phyloP scores from a whole-genome alignment of 257 asterid genomes.

The Rehmannia glutinosa region DNA sequence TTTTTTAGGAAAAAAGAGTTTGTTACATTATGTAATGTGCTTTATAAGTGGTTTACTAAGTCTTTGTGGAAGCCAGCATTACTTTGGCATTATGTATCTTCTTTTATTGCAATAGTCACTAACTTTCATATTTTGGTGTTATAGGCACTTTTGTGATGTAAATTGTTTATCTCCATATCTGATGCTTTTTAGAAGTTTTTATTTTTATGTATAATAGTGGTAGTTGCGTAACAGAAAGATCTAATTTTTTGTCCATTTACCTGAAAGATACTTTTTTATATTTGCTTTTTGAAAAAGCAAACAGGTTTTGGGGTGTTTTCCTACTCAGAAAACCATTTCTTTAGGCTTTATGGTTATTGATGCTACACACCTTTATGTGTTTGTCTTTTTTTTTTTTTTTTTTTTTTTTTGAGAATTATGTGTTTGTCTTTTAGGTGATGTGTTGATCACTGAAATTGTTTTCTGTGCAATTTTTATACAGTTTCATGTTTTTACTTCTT shows the following conservation, averaged over 20 bases:
- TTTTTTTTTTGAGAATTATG: too few relatives aligned
- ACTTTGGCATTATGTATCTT: background rate
- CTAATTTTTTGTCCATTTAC: background rate
- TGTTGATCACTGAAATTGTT: slow-evolving; percentile 19
- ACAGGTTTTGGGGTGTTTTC: slow-evolving; percentile 22
- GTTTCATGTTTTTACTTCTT: slow-evolving; percentile 89
- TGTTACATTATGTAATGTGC: background rate
- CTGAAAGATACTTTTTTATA: background rate
- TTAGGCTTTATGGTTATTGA: slow-evolving; percentile 14
- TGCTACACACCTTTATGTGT: slow-evolving; percentile 1
- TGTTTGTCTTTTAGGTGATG: slow-evolving; percentile 22
- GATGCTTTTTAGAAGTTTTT: too few relatives aligned
- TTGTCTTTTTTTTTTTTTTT: too few relatives aligned
- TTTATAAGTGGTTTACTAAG: slow-evolving; percentile 1
- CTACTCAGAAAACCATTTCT: slow-evolving; percentile 25
- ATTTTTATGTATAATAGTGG: too few relatives aligned
- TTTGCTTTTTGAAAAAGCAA: background rate
- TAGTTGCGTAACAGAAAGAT: too few relatives aligned
- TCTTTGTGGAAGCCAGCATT: slow-evolving; percentile 27
- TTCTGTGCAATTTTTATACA: slow-evolving; percentile 34
- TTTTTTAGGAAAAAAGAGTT: background rate
- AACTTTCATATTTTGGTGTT: too few relatives aligned
- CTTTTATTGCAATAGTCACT: slow-evolving; percentile 12
- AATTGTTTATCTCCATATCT: too few relatives aligned
- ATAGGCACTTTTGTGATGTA: too few relatives aligned